Base-by-base conservation (phyloP, 441 rosid species). In the Populus trichocarpa region DNA sequence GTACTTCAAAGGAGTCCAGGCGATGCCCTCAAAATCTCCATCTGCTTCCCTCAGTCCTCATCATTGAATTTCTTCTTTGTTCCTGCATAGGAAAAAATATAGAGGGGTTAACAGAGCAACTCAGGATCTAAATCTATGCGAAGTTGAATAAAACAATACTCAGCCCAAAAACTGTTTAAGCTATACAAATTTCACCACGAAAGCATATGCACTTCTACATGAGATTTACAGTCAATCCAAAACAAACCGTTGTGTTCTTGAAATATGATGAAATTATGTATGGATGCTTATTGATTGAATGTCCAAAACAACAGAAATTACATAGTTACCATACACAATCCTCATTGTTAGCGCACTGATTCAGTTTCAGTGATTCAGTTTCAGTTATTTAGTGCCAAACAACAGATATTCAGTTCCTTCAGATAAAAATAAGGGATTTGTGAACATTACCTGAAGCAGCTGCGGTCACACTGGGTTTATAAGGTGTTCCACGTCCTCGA, bases 51-150 rank as follows among this genome's bases (percentile, higher is more conserved):
- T 33, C 73, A 72, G 26, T 89, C 88, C 30, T 87, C 91, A 33
- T 88, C 85, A 12, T 67, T 61, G 13, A 93, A 93, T 67, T 89
- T 93, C 3, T 89, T 93, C 86, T 88, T 93, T 88, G 82, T 93
- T n/a, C 93, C 96, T 91, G 88, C 71, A 82, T 20, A 33, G 10
- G 0, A 42, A n/a, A 65, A 73, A 9, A 36, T 6, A 13, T 0
- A 4, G 12, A n/a, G 33, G 6, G 32, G 57, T 25, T 38, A 53
- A 65, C 2, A 67, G 0, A 20, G 6, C 20, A 6, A 5, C 5
- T 2, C 0, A 4, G 14, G 8, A 26, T 20, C 30, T 22, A 42
- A 46, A 38, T 53, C 36, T 18, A 76, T 10, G 11, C 8, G 0
- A 68, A 2, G 46, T 4, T 8, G 3, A 2, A 33, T n/a, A 35